Evolutionary conservation across 148 eudicot genomes (phyloP).

Genomic region (Oxyria digyna): DNA sequence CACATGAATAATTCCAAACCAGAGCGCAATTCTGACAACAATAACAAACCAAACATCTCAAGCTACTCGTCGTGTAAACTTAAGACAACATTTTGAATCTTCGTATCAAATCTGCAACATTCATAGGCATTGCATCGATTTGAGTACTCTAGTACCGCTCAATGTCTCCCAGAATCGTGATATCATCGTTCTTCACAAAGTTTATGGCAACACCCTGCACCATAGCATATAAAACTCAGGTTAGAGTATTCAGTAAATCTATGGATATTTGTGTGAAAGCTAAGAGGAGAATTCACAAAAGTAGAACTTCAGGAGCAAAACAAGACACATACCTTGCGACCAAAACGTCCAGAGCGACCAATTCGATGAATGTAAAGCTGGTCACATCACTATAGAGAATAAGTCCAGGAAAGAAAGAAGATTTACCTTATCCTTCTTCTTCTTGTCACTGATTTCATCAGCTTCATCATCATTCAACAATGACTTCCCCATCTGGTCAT

Average conservation of each 20-base stretch:
- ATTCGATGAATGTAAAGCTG: slow-evolving; percentile 93
- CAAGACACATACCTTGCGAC: slow-evolving; percentile 58
- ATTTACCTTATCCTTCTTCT: slow-evolving; percentile 68
- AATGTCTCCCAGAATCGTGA: slow-evolving; percentile 74
- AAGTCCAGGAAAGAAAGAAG: neutral
- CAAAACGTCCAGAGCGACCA: slow-evolving; percentile 98
- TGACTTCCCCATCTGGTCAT: slow-evolving; percentile 37
- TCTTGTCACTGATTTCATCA: slow-evolving; percentile 28
- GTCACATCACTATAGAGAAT: neutral
- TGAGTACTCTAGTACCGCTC: slow-evolving; percentile 94
- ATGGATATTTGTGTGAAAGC: neutral
- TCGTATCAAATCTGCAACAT: slow-evolving; percentile 73
- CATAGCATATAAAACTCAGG: neutral
- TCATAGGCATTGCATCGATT: slow-evolving; percentile 93
- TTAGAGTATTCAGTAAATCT: neutral
- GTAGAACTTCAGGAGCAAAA: neutral
- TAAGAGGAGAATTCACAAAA: neutral
- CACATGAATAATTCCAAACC: neutral
- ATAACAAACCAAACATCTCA: neutral
- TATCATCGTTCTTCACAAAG: slow-evolving; percentile 75
- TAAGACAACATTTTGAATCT: neutral
- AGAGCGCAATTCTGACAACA: neutral
- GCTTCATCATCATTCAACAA: slow-evolving; percentile 41
- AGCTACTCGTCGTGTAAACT: neutral
- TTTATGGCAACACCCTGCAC: no score